phyloP scores from a whole-genome alignment of 352 stramenopile species.

The Pythium periplocum region DNA sequence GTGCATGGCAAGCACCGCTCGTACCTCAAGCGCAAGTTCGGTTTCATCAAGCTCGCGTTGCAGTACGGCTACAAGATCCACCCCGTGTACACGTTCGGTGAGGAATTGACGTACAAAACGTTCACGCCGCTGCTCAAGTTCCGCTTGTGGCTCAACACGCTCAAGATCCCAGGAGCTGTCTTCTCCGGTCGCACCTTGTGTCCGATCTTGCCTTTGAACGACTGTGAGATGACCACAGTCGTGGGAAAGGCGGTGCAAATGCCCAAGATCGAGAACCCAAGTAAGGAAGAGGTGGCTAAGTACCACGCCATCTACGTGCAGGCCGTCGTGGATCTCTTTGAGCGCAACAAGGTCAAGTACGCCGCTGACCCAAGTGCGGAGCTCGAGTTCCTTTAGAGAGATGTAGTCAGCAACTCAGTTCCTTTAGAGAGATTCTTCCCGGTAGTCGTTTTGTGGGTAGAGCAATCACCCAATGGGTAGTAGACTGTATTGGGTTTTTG shows the following conservation, averaged over 20 bases:
- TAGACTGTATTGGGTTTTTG: too few species aligned
- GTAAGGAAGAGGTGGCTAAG: slow-evolving; percentile 76
- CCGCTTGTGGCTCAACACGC: slow-evolving; percentile 77
- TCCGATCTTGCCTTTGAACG: slow-evolving; percentile 76
- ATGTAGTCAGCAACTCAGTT: too few species aligned
- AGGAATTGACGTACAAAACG: slow-evolving; percentile 85
- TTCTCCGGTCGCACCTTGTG: slow-evolving; percentile 69
- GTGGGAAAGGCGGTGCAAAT: slow-evolving; percentile 84
- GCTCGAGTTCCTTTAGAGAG: slow-evolving; percentile 48
- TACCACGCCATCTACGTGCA: slow-evolving; percentile 89
- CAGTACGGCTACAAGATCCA: slow-evolving; percentile 88
- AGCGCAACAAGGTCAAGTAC: slow-evolving; percentile 82
- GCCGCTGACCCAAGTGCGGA: slow-evolving; percentile 46
- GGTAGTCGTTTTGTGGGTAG: too few species aligned
- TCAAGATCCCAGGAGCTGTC: slow-evolving; percentile 78
- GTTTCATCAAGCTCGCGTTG: slow-evolving; percentile 92
- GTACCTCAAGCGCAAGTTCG: slow-evolving; percentile 87
- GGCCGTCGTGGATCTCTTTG: slow-evolving; percentile 80
- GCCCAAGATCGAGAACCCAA: slow-evolving; percentile 84
- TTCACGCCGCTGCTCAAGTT: slow-evolving; percentile 74
- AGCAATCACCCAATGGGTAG: too few species aligned
- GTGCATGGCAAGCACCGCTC: slow-evolving; percentile 78
- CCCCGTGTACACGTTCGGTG: slow-evolving; percentile 91
- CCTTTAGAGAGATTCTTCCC: too few species aligned
- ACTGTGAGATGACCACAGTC: slow-evolving; percentile 84